Base-by-base conservation (phyloP, 306 rosid species). In the Quercus parvula region DNA sequence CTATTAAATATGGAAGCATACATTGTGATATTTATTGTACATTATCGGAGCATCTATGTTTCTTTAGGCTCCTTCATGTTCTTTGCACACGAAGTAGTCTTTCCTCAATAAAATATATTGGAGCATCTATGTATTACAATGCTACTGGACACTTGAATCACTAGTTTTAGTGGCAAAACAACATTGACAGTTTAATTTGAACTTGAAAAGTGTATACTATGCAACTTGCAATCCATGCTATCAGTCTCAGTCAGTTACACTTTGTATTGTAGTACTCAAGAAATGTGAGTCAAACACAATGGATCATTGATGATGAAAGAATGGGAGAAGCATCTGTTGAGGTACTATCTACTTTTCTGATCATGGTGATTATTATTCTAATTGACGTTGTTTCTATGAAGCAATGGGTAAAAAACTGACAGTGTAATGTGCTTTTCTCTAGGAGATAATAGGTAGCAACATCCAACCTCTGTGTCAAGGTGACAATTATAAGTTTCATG, bases 271-370 rank as follows among this genome's bases (percentile, higher is more conserved):
- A 94, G 99, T 92, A 87, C 87, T 94, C 99, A 19, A 90, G 97
- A 86, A 94, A 94, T 82, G 97, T 91, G 82, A 92, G 99, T 89
- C 99, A 95, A 87, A 82, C 97, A 67, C 84, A 93, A 58, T 95
- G 99, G 98, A 93, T 92, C 69, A 88, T 95, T 77, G 99, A 87
- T 83, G 96, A 92, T 76, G 97, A 92, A 86, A 92, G 98, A 90
- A 95, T 86, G 93, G 98, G 96, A 81, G 98, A 95, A 87, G 91
- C 98, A 80, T 95, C 99, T 3, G 94, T 91, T 12, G 99, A 95
- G 97, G 99, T 95, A 85, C 77, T 61, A 73, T 69, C 24, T 78
- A 75, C 49, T 41, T 20, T 78, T 75, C 18, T 59, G 74, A 31
- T 74, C 82, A 73, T 74, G 22, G 77, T 31, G 24, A 57, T 75